phyloP scores from a whole-genome alignment of 768 basidiomycete species.

The Rhizopogon roseolus region DNA sequence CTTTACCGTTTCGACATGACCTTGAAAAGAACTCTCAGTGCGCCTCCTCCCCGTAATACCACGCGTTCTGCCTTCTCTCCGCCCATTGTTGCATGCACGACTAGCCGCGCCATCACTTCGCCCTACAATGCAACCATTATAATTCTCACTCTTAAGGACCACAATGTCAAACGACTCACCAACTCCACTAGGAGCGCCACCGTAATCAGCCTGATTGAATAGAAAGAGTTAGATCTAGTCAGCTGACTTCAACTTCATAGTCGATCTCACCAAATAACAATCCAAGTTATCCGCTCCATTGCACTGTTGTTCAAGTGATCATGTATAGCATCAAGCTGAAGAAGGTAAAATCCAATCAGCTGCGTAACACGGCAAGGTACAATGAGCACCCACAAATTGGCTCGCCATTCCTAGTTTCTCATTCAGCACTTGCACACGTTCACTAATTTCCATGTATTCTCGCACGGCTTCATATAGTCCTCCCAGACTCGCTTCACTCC shows the following conservation, averaged over 20 bases:
- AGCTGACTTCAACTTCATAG: conserved; percentile 14
- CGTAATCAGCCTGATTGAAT: conserved; percentile 70
- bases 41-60: conserved; percentile 1
- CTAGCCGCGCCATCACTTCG: conserved; percentile 74
- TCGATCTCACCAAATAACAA: conserved; percentile 54
- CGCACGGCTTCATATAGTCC: conserved; percentile 88
- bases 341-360: background rate
- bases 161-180: conserved; percentile 34
- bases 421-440: conserved; percentile 78
- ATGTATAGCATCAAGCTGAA: conserved; percentile 87
- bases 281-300: conserved; percentile 88
- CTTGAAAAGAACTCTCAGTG: background rate
- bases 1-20: background rate
- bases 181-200: conserved; percentile 86
- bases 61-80: conserved; percentile 5
- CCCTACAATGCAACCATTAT: conserved; percentile 43
- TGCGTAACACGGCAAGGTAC: background rate
- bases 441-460: conserved; percentile 92
- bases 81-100: conserved; percentile 57
- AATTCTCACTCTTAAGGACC: background rate
- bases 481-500: conserved; percentile 89
- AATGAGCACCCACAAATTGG: conserved; percentile 63
- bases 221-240: conserved; percentile 11
- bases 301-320: conserved; percentile 87
- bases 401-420: conserved; percentile 85